Evolutionary conservation across 2,329 filamentous ascomycete species (phyloP).

Genomic region (Paraphoma chrysanthemicola): DNA sequence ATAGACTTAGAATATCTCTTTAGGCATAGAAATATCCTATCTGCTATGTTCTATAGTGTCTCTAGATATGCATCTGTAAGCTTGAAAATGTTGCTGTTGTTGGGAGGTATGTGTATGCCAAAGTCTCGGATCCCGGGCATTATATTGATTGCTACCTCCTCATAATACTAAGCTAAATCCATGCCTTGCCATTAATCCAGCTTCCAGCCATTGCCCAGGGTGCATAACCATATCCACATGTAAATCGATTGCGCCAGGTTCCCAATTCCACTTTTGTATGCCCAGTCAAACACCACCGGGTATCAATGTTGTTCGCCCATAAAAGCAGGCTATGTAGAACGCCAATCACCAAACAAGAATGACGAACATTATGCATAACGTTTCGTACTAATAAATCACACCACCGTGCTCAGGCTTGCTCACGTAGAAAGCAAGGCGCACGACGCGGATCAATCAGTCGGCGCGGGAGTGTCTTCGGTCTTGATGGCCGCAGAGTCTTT

Average conservation of each 20-base stretch:
- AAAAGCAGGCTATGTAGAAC: not conserved
- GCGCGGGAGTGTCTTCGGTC: not conserved
- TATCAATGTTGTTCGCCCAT: slow-evolving; percentile 3
- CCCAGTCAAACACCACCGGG: slow-evolving; percentile 5
- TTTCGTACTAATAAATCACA: not conserved
- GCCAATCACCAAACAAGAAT: not conserved
- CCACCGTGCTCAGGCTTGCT: not conserved
- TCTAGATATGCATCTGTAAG: too few relatives aligned
- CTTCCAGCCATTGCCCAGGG: not conserved
- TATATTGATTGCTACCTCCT: not conserved
- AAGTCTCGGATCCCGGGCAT: too few relatives aligned
- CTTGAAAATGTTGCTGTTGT: too few relatives aligned
- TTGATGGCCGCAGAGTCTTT: not conserved
- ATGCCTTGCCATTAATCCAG: not conserved
- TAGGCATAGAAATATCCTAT: too few relatives aligned
- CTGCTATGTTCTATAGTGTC: too few relatives aligned
- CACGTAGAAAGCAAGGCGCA: not conserved
- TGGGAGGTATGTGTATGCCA: too few relatives aligned
- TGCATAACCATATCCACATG: not conserved
- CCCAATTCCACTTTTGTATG: slow-evolving; percentile 5
- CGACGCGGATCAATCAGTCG: not conserved
- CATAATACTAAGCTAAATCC: not conserved
- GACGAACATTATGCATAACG: not conserved
- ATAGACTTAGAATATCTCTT: too few relatives aligned
- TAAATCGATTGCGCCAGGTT: not conserved